Percentiles rank a stretch among this genome's conserved stretches.
Evolutionary conservation across 2,329 filamentous ascomycete genomes (phyloP).

Genomic region (Penicillium aurantiogriseum): DNA sequence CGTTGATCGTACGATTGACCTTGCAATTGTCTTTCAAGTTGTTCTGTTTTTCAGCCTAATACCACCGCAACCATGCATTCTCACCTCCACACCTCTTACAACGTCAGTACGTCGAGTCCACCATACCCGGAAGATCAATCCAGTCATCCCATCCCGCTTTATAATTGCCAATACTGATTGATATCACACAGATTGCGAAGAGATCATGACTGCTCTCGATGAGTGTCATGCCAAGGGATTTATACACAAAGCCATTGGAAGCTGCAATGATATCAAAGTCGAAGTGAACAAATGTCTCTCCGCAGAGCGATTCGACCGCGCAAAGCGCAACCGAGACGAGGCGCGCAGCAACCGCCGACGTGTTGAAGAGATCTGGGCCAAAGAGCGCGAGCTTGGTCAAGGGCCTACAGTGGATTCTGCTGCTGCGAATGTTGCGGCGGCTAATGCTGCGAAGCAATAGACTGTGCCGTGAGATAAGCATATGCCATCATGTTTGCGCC

Average conservation of each 20-base stretch:
- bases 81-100: conserved; percentile 90
- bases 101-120: conserved; percentile 63
- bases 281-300: conserved; percentile 82
- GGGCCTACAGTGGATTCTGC: conserved; percentile 6
- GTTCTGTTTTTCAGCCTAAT: background rate
- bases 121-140: background rate
- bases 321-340: conserved; percentile 70
- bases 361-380: conserved; percentile 75
- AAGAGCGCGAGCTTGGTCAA: conserved; percentile 44
- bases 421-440: background rate
- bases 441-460: conserved; percentile 18
- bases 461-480: background rate
- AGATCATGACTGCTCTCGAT: conserved; percentile 89
- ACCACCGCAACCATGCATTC: conserved; percentile 75
- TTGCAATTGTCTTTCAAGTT: conserved; percentile 7
- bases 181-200: conserved; percentile 73
- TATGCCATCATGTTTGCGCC: background rate
- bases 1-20: conserved; percentile 1
- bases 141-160: background rate
- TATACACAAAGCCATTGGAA: conserved; percentile 83
- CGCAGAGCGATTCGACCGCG: conserved; percentile 74
- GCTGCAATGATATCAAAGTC: conserved; percentile 83
- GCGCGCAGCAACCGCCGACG: conserved; percentile 68
- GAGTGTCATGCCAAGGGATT: conserved; percentile 94
- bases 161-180: conserved; percentile 5